Evolutionary conservation across 192 early-diverging fungal genomes (phyloP), one percentile per base, ranked within the genome.

Genomic region (Linnemannia exigua): DNA sequence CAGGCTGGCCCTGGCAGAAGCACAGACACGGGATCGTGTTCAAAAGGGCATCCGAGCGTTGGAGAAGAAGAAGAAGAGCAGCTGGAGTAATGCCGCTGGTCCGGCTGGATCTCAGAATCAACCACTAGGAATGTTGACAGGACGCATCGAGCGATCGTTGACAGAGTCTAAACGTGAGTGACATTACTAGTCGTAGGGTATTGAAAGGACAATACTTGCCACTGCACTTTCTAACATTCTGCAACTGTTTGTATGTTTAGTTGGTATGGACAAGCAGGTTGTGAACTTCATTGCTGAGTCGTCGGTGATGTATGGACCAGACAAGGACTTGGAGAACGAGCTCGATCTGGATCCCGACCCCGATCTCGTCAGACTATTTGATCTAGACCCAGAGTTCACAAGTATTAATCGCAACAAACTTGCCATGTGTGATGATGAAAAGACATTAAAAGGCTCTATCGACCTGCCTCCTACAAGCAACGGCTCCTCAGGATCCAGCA

Each of bases 221-320:
- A 46, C 17, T n/a, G 33, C 33, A 7, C 2, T n/a, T n/a, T 46
- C n/a, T 71, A 46, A 71, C 33, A 1, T 37, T 38, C 52, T 54
- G n/a, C n/a, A n/a, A n/a, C n/a, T 70, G 16, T 58, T 63, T 37
- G 33, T 31, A 31, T 75, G n/a, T 25, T 66, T 69, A 86, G 84
- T 86, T 54, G 84, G 84, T 17, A 86, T 86, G 38, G 84, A 86
- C 41, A 76, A 66, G 50, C 84, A 86, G 36, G 72, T 86, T 69
- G 84, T 79, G 11, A 79, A 86, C 35, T 67, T 86, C 51, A 86
- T 86, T n/a, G 69, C 84, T 9, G 84, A 86, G 70, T 76, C 84
- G 5, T 66, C 78, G 0, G 47, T 80, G 14, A 74, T 86, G 7
- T 86, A 86, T 74, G 84, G 78, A 2, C 84, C 77, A 8, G 84